Conservation (phyloP, 306 rosid species). For the Begonia fuchsioides region DNA sequence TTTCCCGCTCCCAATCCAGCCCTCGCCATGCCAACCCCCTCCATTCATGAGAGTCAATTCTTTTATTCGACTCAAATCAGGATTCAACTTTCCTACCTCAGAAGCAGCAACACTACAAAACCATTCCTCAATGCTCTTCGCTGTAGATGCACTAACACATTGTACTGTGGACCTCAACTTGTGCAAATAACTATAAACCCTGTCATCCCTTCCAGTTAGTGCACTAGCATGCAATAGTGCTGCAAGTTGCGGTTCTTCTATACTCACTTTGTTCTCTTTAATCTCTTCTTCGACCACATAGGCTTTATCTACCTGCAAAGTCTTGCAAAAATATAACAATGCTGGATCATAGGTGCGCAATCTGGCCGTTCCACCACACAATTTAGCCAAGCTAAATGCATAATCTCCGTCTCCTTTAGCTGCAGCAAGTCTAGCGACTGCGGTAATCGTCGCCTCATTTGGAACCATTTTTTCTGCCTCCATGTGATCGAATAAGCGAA, state of each 20-base stretch:
- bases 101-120: conserved; percentile 33
- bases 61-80: conserved; percentile 21
- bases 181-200: conserved; percentile 66
- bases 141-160: conserved; percentile 43
- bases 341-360: conserved; percentile 62
- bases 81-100: conserved; percentile 28
- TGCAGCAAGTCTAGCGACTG: conserved; percentile 58
- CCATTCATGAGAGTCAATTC: conserved; percentile 46
- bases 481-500: conserved; percentile 52
- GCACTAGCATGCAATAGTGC: conserved; percentile 56
- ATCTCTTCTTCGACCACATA: conserved; percentile 64
- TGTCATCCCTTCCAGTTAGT: conserved; percentile 31
- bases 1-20: conserved; percentile 78
- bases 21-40: conserved; percentile 93
- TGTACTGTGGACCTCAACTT: conserved; percentile 49
- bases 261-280: conserved; percentile 23
- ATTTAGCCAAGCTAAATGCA: conserved; percentile 50
- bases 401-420: conserved; percentile 45
- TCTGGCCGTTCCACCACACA: conserved; percentile 33
- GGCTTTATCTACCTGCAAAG: conserved; percentile 51
- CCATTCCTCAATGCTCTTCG: conserved; percentile 53
- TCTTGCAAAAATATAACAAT: conserved; percentile 49
- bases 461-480: conserved; percentile 23
- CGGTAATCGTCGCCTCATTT: conserved; percentile 69
- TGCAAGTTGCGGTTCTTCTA: conserved; percentile 59